These are phyloP conservation scores for Cytospora piceae DNA, from an alignment of 2,329 filamentous ascomycete species.

Conservation along the genomic window DNA sequence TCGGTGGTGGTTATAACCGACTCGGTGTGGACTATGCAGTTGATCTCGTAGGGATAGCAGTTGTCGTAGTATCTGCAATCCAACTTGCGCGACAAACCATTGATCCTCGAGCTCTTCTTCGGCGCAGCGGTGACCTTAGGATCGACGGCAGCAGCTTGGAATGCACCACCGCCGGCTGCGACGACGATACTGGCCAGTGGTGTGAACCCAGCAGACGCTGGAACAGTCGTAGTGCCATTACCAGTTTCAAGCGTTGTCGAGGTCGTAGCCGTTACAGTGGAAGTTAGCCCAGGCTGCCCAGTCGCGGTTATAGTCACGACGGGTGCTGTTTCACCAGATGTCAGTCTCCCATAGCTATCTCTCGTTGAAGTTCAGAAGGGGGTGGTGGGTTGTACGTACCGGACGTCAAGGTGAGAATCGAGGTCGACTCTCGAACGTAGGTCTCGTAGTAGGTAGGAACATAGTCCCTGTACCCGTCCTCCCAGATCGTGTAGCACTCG, in stretches of 20 bases:
- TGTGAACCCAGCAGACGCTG: neutral
- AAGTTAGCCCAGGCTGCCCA: neutral
- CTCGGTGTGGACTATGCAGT: neutral
- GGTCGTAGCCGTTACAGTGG: neutral
- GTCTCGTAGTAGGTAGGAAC: conserved; percentile 1
- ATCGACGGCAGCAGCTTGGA: neutral
- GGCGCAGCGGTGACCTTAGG: neutral
- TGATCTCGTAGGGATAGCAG: neutral
- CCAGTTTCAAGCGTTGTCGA: neutral
- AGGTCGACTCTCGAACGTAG: neutral
- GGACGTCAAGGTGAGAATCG: neutral
- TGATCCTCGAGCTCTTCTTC: neutral
- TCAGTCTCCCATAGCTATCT: neutral
- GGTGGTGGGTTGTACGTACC: neutral
- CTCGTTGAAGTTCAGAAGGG: neutral
- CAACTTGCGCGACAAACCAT: neutral
- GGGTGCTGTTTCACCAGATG: neutral
- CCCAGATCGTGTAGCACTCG: neutral
- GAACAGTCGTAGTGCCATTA: conserved; percentile 1
- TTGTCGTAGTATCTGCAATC: neutral
- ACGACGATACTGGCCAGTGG: neutral
- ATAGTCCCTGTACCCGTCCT: neutral
- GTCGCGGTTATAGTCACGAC: neutral
- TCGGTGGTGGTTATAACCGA: neutral
- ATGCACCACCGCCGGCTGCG: neutral